A percentile compares a stretch with the other conserved stretches of the same genome.
phyloP scores from a whole-genome alignment of 192 early-diverging fungal genomes.

The Helicostylum pulchrum region DNA sequence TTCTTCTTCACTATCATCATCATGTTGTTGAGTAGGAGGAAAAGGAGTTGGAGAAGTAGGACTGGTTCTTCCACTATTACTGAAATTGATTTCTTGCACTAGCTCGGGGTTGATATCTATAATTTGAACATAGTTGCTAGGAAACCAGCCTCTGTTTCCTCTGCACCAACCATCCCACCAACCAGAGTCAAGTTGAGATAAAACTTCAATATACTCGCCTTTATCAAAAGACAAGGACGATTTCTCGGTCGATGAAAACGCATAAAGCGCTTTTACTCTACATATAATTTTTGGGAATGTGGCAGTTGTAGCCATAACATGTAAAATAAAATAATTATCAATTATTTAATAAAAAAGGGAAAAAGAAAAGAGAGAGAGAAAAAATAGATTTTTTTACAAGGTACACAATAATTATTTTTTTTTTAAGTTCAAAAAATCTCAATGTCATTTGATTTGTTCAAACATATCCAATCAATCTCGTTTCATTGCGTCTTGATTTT shows the following conservation, averaged over 20 bases:
- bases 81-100: neutral
- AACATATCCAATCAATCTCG: neutral
- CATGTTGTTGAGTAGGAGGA: neutral
- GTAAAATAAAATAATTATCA: neutral
- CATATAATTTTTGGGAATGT: conserved; percentile 30
- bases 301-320: neutral
- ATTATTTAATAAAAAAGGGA: neutral
- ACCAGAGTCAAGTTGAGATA: conserved; percentile 85
- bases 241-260: conserved; percentile 77
- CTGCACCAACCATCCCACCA: conserved; percentile 96
- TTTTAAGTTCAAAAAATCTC: neutral
- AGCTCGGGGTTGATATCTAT: conserved; percentile 26
- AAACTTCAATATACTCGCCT: conserved; percentile 87
- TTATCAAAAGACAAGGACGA: conserved; percentile 78
- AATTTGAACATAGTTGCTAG: conserved; percentile 79
- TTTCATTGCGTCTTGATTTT: too few relatives aligned
- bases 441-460: conserved; percentile 14
- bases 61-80: too few relatives aligned
- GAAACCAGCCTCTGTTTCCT: conserved; percentile 87
- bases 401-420: conserved; percentile 1
- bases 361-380: conserved; percentile 9
- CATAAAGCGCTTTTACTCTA: conserved; percentile 73
- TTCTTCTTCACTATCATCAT: too few relatives aligned
- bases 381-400: neutral
- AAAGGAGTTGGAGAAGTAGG: neutral